These are phyloP conservation scores for Malus hybrid DNA, from an alignment of 331 rosid species.

Conservation along the genomic window DNA sequence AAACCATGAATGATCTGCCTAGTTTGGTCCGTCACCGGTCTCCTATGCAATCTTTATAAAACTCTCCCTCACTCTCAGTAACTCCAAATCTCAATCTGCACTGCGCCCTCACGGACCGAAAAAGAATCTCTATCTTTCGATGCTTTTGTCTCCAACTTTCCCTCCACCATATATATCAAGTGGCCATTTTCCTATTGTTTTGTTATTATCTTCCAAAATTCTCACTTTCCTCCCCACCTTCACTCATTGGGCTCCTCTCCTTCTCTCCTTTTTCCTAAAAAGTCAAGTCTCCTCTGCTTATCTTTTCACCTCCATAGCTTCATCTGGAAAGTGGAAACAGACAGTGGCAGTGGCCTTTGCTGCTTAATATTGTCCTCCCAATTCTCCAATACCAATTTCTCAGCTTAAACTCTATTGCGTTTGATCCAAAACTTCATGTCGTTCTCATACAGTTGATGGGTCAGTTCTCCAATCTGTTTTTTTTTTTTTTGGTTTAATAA, in stretches of 20 bases:
- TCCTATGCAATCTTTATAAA: not conserved
- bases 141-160: slow-evolving; percentile 30
- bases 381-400: not conserved
- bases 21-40: slow-evolving; percentile 29
- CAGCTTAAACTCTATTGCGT: not conserved
- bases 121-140: slow-evolving; percentile 38
- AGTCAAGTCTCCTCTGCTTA: not conserved
- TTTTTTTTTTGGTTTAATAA: not conserved
- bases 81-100: not conserved
- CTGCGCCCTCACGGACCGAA: slow-evolving; percentile 30
- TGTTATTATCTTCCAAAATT: slow-evolving; percentile 15
- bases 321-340: not conserved
- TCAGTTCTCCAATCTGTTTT: not conserved
- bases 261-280: not conserved
- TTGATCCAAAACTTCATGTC: not conserved
- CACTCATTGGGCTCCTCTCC: not conserved
- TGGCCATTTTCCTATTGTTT: slow-evolving; percentile 28
- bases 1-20: not conserved
- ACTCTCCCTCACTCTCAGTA: not conserved
- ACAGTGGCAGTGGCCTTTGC: slow-evolving; percentile 3
- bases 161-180: slow-evolving; percentile 22
- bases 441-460: not conserved
- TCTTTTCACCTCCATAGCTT: not conserved
- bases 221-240: slow-evolving; percentile 5
- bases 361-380: slow-evolving; percentile 5